Conservation (phyloP, 257 asterid species). For the Lycium barbarum region DNA sequence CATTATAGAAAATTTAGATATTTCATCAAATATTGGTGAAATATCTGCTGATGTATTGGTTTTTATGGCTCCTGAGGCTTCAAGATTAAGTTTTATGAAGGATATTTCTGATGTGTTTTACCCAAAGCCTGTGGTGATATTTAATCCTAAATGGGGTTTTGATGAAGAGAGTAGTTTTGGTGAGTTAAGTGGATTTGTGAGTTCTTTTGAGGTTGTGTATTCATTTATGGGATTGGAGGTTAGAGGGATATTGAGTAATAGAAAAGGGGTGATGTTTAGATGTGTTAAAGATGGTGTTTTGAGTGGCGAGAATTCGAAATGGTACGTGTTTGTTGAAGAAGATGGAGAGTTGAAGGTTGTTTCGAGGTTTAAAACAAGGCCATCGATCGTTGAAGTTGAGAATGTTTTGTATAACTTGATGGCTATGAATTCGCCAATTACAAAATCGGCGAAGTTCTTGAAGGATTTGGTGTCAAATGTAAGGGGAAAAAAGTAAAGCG, state of each 20-base stretch:
- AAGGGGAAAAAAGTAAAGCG: slow-evolving; percentile 23
- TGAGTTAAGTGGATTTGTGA: slow-evolving; percentile 62
- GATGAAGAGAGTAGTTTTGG: slow-evolving; percentile 72
- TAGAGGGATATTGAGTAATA: slow-evolving; percentile 68
- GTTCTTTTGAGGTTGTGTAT: slow-evolving; percentile 80
- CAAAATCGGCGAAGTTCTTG: slow-evolving; percentile 73
- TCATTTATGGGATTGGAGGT: slow-evolving; percentile 91
- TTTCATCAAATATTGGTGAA: slow-evolving; percentile 48
- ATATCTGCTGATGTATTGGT: slow-evolving; percentile 66
- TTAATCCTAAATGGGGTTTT: slow-evolving; percentile 83
- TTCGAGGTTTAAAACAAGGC: slow-evolving; percentile 41
- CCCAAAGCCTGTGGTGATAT: slow-evolving; percentile 78
- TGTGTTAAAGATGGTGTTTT: slow-evolving; percentile 73
- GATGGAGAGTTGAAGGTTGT: slow-evolving; percentile 55
- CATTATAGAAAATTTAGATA: slow-evolving; percentile 55
- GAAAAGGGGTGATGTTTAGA: slow-evolving; percentile 80
- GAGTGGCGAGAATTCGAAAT: slow-evolving; percentile 69
- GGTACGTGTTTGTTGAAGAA: slow-evolving; percentile 68
- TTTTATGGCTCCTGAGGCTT: slow-evolving; percentile 64
- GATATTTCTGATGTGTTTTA: slow-evolving; percentile 51
- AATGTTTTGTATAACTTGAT: slow-evolving; percentile 63
- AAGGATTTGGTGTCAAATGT: slow-evolving; percentile 39
- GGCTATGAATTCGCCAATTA: slow-evolving; percentile 89
- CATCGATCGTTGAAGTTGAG: slow-evolving; percentile 34
- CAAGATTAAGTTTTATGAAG: slow-evolving; percentile 60